Evolutionary conservation across 257 asterid species (phyloP), one percentile per base, ranked within the genome.

Genomic region (Nicotiana attenuata): DNA sequence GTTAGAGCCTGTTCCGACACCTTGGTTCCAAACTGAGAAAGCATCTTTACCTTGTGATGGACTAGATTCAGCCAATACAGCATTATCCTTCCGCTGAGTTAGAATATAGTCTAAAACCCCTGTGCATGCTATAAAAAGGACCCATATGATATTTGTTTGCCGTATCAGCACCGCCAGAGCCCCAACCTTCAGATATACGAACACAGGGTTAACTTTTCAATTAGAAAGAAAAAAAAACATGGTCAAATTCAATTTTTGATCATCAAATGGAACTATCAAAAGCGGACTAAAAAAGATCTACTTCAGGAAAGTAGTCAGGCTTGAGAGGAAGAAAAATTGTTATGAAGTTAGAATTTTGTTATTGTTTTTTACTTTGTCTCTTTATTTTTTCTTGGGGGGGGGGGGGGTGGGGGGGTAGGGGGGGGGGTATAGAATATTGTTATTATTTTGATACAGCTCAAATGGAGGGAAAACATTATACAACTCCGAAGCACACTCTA

Each of bases 101-200:
- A 84, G 85, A 14, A 89, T 73, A 66, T 89, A 91, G 78, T 92
- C 91, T 80, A 93, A 83, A 85, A 96, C 88, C 82, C 90, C 94
- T 47, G 92, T 80, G 90, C 97, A 93, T 22, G 92, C 92, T 84
- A 89, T 91, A 86, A 96, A 94, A 82, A 93, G 83, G 93, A 94
- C 66, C 99, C 99, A 96, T 76, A 96, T 88, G 65, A 93, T 90
- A 89, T 96, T 94, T 78, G 99, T 96, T 94, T 96, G 99, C 20
- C 97, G 92, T 64, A 96, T 86, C 85, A 94, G 82, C 85, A 96
- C 97, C 56, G 98, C 90, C 86, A 93, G 77, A 16, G 92, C 90
- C 57, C 97, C 98, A 80, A 94, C 83, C 97, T 94, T 86, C 93
- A 89, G 28, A 85, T 20, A 80, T 83, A 84, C 28, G 82, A 85